Conservation (phyloP, 1,284 basidiomycete species). For the Ustilago nuda region DNA sequence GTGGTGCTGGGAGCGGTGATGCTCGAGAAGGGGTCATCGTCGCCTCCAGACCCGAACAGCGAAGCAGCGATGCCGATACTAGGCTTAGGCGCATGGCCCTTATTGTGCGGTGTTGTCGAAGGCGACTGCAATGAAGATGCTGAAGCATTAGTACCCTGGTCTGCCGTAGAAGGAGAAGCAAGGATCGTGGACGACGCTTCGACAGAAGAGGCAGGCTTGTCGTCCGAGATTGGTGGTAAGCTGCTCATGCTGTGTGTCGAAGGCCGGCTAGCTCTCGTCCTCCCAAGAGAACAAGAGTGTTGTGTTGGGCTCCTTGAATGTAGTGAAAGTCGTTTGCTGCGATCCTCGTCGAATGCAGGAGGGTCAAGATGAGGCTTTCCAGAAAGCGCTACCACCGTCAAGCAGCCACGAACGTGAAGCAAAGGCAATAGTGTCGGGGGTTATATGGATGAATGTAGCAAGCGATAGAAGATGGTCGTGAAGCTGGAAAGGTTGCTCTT, state of each 20-base stretch:
- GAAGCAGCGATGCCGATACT: slow-evolving; percentile 61
- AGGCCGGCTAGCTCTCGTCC: background rate
- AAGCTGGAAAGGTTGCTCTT: background rate
- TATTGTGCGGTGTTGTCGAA: slow-evolving; percentile 16
- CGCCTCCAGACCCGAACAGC: slow-evolving; percentile 57
- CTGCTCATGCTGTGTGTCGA: slow-evolving; percentile 25
- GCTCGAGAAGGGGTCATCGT: slow-evolving; percentile 57
- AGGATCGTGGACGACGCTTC: background rate
- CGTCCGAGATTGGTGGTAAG: slow-evolving; percentile 16
- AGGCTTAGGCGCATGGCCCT: slow-evolving; percentile 50
- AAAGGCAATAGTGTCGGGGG: background rate
- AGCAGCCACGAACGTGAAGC: background rate
- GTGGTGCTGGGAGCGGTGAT: slow-evolving; percentile 32
- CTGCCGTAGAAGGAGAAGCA: slow-evolving; percentile 6
- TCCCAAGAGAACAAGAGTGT: background rate
- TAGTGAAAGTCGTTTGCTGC: background rate
- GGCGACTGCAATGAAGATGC: slow-evolving; percentile 7
- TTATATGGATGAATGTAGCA: background rate
- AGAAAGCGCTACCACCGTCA: background rate
- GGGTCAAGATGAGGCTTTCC: background rate
- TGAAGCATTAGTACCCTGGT: slow-evolving; percentile 4
- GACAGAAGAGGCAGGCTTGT: background rate
- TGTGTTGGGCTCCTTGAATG: background rate
- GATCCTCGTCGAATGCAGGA: background rate
- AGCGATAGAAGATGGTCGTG: background rate